Evolutionary conservation across 2,329 filamentous ascomycete genomes (phyloP).

Genomic region (Bipolaris zeicola): DNA sequence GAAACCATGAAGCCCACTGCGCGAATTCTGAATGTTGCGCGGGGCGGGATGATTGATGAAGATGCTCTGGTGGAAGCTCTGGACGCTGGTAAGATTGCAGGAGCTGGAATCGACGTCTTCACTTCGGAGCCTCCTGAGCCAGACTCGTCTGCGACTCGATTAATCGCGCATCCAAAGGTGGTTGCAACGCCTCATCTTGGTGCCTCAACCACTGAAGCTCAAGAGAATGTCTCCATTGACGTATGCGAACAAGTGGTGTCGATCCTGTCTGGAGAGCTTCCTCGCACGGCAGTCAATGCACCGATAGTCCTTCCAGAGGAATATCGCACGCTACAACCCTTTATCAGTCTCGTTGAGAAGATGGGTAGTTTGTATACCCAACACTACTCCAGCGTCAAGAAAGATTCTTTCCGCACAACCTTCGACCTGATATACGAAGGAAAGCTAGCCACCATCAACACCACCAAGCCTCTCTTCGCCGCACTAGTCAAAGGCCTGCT

Average conservation of each 20-base stretch:
- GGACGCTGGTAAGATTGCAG: slow-evolving; percentile 72
- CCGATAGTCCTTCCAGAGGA: slow-evolving; percentile 82
- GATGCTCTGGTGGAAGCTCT: slow-evolving; percentile 71
- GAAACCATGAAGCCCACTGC: slow-evolving; percentile 74
- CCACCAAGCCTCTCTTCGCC: slow-evolving; percentile 78
- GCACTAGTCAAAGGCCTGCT: slow-evolving; percentile 79
- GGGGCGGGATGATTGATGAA: slow-evolving; percentile 82
- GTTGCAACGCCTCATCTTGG: slow-evolving; percentile 81
- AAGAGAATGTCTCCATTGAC: slow-evolving; percentile 82
- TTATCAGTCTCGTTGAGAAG: slow-evolving; percentile 75
- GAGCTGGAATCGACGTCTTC: slow-evolving; percentile 81
- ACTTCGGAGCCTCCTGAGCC: slow-evolving; percentile 72
- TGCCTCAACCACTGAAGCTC: slow-evolving; percentile 79
- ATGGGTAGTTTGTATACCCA: slow-evolving; percentile 82
- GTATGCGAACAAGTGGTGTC: slow-evolving; percentile 80
- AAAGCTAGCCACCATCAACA: slow-evolving; percentile 71
- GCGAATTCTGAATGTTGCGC: slow-evolving; percentile 77
- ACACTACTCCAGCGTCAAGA: slow-evolving; percentile 61
- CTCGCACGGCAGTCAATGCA: slow-evolving; percentile 78
- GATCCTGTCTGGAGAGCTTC: slow-evolving; percentile 73
- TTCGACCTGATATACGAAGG: slow-evolving; percentile 82
- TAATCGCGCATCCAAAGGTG: slow-evolving; percentile 72
- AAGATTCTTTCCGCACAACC: slow-evolving; percentile 61
- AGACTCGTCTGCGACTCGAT: slow-evolving; percentile 63
- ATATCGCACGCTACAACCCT: slow-evolving; percentile 77